A percentile compares a stretch with the other conserved stretches of the same genome.
These are phyloP conservation scores for Penicillium sp. DNA, from an alignment of 2,329 filamentous ascomycete species.

Conservation along the genomic window DNA sequence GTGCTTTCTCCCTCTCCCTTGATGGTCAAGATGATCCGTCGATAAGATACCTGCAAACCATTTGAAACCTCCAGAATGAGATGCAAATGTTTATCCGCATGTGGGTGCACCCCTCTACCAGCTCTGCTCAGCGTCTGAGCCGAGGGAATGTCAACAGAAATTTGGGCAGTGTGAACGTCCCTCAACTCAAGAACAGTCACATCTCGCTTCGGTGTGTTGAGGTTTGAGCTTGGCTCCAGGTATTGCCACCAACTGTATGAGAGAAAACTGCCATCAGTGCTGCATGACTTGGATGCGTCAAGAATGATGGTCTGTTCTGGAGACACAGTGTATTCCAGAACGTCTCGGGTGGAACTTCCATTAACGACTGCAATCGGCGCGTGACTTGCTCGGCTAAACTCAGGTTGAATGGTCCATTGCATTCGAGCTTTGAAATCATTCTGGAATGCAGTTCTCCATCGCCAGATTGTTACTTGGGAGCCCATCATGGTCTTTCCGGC, in stretches of 20 bases:
- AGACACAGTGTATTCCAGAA: neutral
- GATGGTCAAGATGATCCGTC: neutral
- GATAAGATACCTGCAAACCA: constrained; percentile 2
- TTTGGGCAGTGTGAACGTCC: neutral
- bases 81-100: constrained; percentile 5
- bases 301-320: neutral
- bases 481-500: neutral
- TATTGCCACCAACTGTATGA: constrained; percentile 11
- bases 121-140: neutral
- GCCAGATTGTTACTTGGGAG: neutral
- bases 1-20: neutral
- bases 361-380: neutral
- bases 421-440: constrained; percentile 2
- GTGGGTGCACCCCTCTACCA: constrained; percentile 1
- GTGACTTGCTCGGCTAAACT: neutral
- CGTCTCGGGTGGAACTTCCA: neutral
- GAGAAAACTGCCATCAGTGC: constrained; percentile 1
- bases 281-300: constrained; percentile 1
- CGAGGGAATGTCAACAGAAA: neutral
- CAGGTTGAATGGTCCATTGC: neutral
- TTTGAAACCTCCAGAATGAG: constrained; percentile 9
- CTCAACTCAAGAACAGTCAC: neutral
- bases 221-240: constrained; percentile 6
- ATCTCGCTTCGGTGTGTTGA: constrained; percentile 1
- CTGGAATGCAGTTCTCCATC: constrained; percentile 2